phyloP scores from a whole-genome alignment of 257 asterid genomes.

The Solanum dulcamara region DNA sequence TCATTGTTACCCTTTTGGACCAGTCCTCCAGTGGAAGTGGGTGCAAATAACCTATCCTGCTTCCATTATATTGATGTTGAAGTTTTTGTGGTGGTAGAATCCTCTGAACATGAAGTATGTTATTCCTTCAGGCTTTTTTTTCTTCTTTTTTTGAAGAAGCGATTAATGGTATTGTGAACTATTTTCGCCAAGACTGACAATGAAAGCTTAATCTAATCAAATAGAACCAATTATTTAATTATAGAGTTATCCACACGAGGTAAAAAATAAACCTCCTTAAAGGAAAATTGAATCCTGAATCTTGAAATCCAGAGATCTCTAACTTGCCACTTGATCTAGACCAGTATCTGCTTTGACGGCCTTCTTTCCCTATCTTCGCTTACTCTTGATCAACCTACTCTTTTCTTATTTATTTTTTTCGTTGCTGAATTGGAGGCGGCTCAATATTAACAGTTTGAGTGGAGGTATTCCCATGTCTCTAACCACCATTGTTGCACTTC shows the following conservation, averaged over 20 bases:
- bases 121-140: background rate
- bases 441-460: background rate
- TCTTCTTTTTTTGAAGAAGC: background rate
- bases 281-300: background rate
- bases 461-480: slow-evolving; percentile 4
- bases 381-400: background rate
- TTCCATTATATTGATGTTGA: background rate
- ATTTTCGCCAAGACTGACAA: background rate
- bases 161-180: background rate
- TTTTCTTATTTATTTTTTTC: background rate
- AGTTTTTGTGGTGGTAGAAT: background rate
- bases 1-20: background rate
- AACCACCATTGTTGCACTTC: background rate
- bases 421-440: background rate
- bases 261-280: background rate
- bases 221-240: background rate
- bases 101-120: background rate
- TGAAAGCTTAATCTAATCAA: background rate
- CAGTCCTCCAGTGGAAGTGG: background rate
- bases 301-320: background rate
- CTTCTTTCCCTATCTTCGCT: background rate
- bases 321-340: background rate
- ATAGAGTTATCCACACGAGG: background rate
- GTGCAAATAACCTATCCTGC: background rate
- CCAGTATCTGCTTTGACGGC: background rate